phyloP scores from a whole-genome alignment of 257 asterid species.

The Verbascum thapsus region DNA sequence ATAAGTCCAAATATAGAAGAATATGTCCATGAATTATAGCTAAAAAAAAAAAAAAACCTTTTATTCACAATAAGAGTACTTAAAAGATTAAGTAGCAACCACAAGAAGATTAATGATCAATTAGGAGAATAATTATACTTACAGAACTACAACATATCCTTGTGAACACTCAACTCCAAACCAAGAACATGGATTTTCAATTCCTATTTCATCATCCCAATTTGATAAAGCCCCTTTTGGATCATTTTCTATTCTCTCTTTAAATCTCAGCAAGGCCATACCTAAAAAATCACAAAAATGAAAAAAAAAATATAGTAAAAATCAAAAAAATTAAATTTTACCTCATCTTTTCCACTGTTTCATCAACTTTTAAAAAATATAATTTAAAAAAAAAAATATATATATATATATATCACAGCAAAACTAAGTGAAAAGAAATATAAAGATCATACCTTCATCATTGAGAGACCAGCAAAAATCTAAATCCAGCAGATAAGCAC shows the following conservation, averaged over 20 bases:
- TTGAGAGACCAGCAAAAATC: slow-evolving; percentile 43
- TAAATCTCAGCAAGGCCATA: slow-evolving; percentile 61
- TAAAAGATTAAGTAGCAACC: not conserved
- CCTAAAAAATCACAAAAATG: slow-evolving; percentile 43
- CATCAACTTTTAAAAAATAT: slow-evolving; percentile 5
- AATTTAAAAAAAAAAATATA: not conserved
- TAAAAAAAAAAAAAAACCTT: not conserved
- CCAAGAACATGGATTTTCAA: slow-evolving; percentile 74
- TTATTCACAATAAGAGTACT: not conserved
- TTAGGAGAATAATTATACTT: slow-evolving; percentile 39
- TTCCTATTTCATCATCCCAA: slow-evolving; percentile 67
- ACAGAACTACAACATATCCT: slow-evolving; percentile 69
- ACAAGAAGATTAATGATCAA: not conserved
- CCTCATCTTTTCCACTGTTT: not conserved
- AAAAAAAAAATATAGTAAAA: not conserved
- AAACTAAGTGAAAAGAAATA: not conserved
- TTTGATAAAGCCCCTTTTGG: slow-evolving; percentile 63
- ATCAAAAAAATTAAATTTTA: not conserved
- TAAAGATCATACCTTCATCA: slow-evolving; percentile 61
- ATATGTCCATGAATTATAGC: not conserved
- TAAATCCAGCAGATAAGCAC: slow-evolving; percentile 29
- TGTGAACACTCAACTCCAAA: slow-evolving; percentile 71
- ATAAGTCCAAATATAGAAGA: not conserved
- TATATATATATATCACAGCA: not conserved
- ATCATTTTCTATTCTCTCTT: slow-evolving; percentile 55